Base-by-base conservation (phyloP, 768 basidiomycete genomes). In the Pulveroboletus sp. region DNA sequence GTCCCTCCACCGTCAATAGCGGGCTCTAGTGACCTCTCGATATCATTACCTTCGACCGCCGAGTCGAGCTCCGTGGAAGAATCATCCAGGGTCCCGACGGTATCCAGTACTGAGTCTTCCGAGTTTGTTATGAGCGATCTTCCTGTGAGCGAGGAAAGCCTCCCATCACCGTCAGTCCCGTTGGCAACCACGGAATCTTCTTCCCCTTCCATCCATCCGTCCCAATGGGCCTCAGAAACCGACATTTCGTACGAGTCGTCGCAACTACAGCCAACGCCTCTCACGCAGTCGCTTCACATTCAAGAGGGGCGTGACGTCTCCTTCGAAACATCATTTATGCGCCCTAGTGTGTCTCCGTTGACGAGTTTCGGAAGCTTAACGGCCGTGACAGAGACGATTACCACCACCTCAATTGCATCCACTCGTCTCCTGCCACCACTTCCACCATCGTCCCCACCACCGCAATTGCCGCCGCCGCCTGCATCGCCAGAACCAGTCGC, bases 211-310 rank as follows among this genome's bases (percentile, higher is more conserved):
- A 52, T 77, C 49, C 64, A 69, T 40, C 67, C 69, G 47, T 72
- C 75, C 37, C 56, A 72, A 21, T 90, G 86, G 84, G 81, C 77
- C 3, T 63, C 75, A 3, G 82, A 82, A 57, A 84, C 82, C 0
- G 81, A 87, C 45, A 61, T 73, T 10, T 85, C 89, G 0, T 91
- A 85, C 52, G 88, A 90, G 19, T 90, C 90, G 0, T 86, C 87
- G 1, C 69, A 86, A n/a, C 70, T 92, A 20, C 72, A 70, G 6
- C 82, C 88, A 1, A 89, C 90, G 2, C 86, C 85, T 16, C 84
- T 85, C 19, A 70, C 79, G 4, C 74, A 69, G 39, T 73, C 75
- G 6, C 53, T 69, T 6, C 69, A 71, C 0, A 62, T 89, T 37
- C 80, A 77, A 1, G 87, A 91, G 37, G 77, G 74, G 5, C 62